phyloP scores from a whole-genome alignment of 345 rosid species.

The Citrus inodora region DNA sequence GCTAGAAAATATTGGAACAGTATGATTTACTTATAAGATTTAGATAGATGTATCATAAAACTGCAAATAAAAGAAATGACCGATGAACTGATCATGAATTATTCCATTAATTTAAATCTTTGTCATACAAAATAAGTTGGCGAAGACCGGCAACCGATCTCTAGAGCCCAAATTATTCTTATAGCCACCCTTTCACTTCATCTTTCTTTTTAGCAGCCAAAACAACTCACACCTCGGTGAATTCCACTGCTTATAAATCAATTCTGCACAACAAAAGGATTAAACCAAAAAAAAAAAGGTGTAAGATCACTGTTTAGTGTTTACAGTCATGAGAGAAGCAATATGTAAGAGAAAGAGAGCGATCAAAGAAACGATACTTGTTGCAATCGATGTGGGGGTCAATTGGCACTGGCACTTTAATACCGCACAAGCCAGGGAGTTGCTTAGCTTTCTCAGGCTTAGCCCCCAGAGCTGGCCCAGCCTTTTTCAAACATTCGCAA shows the following conservation, averaged over 20 bases:
- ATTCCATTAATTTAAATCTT: neutral
- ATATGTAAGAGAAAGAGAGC: neutral
- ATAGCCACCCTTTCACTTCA: no score
- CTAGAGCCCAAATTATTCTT: no score
- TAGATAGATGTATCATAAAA: neutral
- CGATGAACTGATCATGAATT: no score
- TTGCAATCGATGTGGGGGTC: slow-evolving; percentile 24
- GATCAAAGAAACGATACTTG: slow-evolving; percentile 12
- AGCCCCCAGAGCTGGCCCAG: slow-evolving; percentile 3
- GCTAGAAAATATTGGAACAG: no score
- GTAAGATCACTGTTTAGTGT: neutral
- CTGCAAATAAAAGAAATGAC: neutral
- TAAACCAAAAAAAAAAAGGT: neutral
- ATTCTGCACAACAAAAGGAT: neutral
- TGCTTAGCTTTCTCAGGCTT: slow-evolving; percentile 19
- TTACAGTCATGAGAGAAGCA: neutral
- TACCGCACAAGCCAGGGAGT: slow-evolving; percentile 18
- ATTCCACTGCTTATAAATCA: neutral
- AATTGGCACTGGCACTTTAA: slow-evolving; percentile 17
- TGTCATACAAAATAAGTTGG: neutral
- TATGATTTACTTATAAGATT: no score
- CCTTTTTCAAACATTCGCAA: slow-evolving; percentile 22
- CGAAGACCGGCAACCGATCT: neutral
- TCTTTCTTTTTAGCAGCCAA: neutral
- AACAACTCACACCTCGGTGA: neutral